A percentile compares a stretch with the other conserved stretches of the same genome.
phyloP scores from a whole-genome alignment of 129 eudicot genomes.

The Flaveria linearis region DNA sequence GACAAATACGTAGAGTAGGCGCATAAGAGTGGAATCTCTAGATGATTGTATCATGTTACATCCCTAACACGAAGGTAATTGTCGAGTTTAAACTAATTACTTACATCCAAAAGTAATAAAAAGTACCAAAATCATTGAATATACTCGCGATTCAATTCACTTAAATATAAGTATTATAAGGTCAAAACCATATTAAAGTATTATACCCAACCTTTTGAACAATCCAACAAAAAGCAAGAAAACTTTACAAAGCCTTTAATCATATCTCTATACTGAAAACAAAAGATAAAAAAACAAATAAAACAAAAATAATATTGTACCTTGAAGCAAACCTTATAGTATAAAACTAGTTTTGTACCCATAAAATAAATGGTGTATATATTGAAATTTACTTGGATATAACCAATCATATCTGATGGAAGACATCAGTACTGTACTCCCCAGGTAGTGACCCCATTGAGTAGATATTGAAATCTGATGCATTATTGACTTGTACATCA shows the following conservation, averaged over 20 bases:
- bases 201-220: conserved; percentile 33
- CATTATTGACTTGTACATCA: conserved; percentile 44
- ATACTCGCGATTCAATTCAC: conserved; percentile 13
- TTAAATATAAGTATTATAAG: conserved; percentile 39
- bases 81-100: background rate
- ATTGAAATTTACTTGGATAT: conserved; percentile 37
- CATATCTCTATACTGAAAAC: conserved; percentile 28
- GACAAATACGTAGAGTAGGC: conserved; percentile 13
- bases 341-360: conserved; percentile 29
- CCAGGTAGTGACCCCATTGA: conserved; percentile 46
- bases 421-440: conserved; percentile 43
- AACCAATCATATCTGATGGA: conserved; percentile 46
- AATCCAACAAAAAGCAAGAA: conserved; percentile 33
- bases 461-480: conserved; percentile 54
- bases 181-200: conserved; percentile 37
- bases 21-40: conserved; percentile 1
- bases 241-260: conserved; percentile 41
- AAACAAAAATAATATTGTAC: conserved; percentile 12
- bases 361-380: conserved; percentile 26
- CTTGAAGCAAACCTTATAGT: conserved; percentile 26
- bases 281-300: background rate
- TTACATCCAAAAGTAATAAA: conserved; percentile 3
- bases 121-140: background rate
- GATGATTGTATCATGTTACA: conserved; percentile 22
- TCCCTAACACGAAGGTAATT: conserved; percentile 1